Base-by-base conservation (phyloP, 148 eudicot species). In the Spergularia marina region DNA sequence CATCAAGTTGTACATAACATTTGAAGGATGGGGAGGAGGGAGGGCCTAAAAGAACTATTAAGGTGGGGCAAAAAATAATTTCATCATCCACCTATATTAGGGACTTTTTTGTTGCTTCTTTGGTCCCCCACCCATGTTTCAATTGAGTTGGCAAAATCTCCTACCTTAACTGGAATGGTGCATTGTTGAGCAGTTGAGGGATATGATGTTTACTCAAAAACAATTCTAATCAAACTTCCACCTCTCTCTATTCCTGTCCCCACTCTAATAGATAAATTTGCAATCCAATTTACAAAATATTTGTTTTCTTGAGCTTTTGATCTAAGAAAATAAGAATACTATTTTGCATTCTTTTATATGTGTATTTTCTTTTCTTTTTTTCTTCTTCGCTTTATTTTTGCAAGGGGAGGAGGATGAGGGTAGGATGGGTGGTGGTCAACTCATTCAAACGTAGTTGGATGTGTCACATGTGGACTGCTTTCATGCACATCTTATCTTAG, bases 111-210 rank as follows among this genome's bases (percentile, higher is more conserved):
- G 40, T 49, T 68, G 53, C 40, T 30, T 51, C 8, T 69, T 76
- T 73, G 80, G 80, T 67, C 80, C 83, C 80, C 76, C 58, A 60
- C 77, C 78, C 80, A 77, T 81, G 83, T 81, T 77, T 76, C 44
- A 66, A 66, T 81, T 74, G 77, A 77, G 83, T 81, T 73, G 83
- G 80, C 83, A 70, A 66, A 77, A n/a, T 30, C 56, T 55, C 44
- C 23, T 40, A 51, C 74, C 77, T 68, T 77, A 76, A 72, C 25
- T 77, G 55, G 77, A n/a, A 52, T 39, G 62, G 49, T 68, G 53
- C 77, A 65, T 77, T 58, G 70, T 77, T 77, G 77, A 69, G 74
- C 25, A 72, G 65, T 67, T 73, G 74, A 72, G 25, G 66, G 36
- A 60, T 55, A 69, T 74, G 58, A 41, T 20, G 25, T 20, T 53